A percentile compares a stretch with the other conserved stretches of the same genome.
Conservation (phyloP, 257 asterid genomes). For the Pogostemon cablin region DNA sequence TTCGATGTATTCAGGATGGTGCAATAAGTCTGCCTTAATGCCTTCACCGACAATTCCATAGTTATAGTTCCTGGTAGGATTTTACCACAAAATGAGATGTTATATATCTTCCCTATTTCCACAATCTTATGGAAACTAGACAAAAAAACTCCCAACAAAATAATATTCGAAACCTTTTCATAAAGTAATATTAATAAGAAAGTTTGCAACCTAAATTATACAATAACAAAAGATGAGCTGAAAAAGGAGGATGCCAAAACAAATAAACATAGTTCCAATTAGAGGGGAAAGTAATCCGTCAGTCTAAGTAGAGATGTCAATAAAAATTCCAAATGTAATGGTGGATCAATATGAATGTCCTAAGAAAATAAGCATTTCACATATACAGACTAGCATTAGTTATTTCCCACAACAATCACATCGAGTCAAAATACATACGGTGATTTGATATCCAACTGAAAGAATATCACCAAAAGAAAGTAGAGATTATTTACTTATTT, state of each 20-base stretch:
- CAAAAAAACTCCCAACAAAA: background rate
- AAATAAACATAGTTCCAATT: background rate
- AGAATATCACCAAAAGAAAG: conserved; percentile 7
- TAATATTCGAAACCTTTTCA: background rate
- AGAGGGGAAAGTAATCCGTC: background rate
- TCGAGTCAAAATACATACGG: background rate
- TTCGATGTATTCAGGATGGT: conserved; percentile 92
- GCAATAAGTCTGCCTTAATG: conserved; percentile 68
- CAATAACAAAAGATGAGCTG: background rate
- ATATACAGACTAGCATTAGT: conserved; percentile 11
- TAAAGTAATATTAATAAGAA: background rate
- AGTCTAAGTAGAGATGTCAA: conserved; percentile 4
- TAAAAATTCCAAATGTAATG: background rate
- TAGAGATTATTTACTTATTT: background rate
- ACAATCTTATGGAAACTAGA: background rate
- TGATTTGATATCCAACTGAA: conserved; percentile 3
- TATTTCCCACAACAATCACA: background rate
- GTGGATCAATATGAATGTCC: conserved; percentile 9
- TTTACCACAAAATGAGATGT: background rate
- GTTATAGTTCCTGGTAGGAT: conserved; percentile 67
- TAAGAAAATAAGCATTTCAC: conserved; percentile 1
- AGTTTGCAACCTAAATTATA: background rate
- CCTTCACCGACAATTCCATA: conserved; percentile 68
- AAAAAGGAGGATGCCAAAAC: background rate
- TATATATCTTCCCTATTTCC: background rate